Base-by-base conservation (phyloP, 306 rosid species). In the Crotalaria pallida region DNA sequence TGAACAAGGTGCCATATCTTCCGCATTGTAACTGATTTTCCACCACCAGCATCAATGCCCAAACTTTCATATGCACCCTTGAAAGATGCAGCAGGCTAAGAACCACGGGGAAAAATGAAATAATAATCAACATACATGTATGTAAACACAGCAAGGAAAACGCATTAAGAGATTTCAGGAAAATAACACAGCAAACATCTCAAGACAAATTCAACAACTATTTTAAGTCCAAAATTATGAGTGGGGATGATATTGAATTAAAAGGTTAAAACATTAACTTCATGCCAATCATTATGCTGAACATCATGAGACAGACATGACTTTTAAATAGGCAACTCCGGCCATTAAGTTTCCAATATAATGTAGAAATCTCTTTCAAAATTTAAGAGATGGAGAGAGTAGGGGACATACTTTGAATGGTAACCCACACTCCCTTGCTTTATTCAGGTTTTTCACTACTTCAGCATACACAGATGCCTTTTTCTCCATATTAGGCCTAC, bases 1-100 rank as follows among this genome's bases (percentile, higher is more conserved):
- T 87, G 95, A 73, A 94, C 80, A 81, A 94, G 92, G 84, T 88
- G 97, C 99, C 99, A 94, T 74, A 94, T 91, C 86, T 94, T 94
- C 80, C 81, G 89, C 91, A 94, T 85, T 15, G 76, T 85, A 60
- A 91, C 99, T 64, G 99, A 88, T 78, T 91, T 94, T 76, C 99
- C 99, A 26, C 96, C 88, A 75, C 95, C 79, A 60, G 84, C 81
- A 77, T 88, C 89, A 56, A 86, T 80, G 65, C 86, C 83, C 80
- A 94, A 63, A 80, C 89, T 84, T 77, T 94, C 96, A 68, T 91
- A 91, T 62, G 96, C 92, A 55, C 83, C 85, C 86, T 82, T 91
- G 90, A 94, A 91, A 74, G 85, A 88, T 77, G 92, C 71, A 65
- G 96, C 95, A 48, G 94, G 87, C 99, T 94, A 58, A 41, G 29